A percentile compares a stretch with the other conserved stretches of the same genome.
These are phyloP conservation scores for Lentinula raphanica DNA, from an alignment of 768 basidiomycete genomes.

Conservation along the genomic window DNA sequence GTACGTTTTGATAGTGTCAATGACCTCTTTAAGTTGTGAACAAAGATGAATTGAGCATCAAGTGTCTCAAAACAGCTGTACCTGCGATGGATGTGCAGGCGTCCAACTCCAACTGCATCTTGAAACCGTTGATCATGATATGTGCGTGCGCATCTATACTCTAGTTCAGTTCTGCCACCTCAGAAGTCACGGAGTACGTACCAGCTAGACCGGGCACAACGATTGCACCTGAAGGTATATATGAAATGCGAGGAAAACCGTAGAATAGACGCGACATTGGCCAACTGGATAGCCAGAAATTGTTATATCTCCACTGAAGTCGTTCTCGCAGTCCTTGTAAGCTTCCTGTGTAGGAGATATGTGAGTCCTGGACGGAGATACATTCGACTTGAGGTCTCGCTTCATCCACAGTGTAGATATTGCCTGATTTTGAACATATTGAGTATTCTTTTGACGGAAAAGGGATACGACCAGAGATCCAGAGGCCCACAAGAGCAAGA, in stretches of 20 bases:
- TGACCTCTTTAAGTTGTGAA: slow-evolving; percentile 53
- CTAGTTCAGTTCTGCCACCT: too few relatives aligned
- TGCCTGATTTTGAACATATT: slow-evolving; percentile 47
- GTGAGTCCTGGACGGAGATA: slow-evolving; percentile 45
- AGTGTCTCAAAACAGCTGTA: slow-evolving; percentile 17
- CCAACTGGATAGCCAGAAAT: neutral
- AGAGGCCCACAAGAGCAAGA: neutral
- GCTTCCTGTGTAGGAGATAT: slow-evolving; percentile 43
- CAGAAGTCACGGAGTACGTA: too few relatives aligned
- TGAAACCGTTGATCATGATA: slow-evolving; percentile 68
- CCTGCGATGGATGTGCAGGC: slow-evolving; percentile 56
- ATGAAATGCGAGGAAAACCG: slow-evolving; percentile 8
- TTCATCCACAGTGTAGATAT: slow-evolving; percentile 69
- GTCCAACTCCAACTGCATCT: slow-evolving; percentile 59
- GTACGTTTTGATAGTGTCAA: slow-evolving; percentile 54
- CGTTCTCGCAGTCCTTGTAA: slow-evolving; percentile 13
- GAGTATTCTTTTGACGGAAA: slow-evolving; percentile 32
- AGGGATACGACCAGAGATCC: neutral
- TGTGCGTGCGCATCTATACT: slow-evolving; percentile 80
- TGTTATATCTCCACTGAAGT: neutral
- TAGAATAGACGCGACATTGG: slow-evolving; percentile 8
- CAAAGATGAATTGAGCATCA: too few relatives aligned
- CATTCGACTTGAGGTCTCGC: slow-evolving; percentile 51
- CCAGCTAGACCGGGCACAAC: slow-evolving; percentile 74
- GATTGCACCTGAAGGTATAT: slow-evolving; percentile 30